phyloP scores from a whole-genome alignment of 2,329 filamentous ascomycete species.

The Ophiobolus disseminans region DNA sequence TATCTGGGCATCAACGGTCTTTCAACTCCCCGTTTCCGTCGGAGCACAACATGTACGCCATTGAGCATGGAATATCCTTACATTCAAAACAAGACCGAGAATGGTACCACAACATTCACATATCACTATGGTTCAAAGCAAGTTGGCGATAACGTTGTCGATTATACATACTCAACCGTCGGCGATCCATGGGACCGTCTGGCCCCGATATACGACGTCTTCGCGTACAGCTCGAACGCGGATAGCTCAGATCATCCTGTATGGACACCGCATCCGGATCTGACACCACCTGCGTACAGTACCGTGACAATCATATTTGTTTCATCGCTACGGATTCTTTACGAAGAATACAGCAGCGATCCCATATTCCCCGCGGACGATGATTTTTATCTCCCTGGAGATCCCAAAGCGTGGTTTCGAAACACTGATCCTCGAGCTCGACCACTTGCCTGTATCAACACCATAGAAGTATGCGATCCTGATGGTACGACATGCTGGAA shows the following conservation, averaged over 20 bases:
- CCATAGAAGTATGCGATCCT: constrained; percentile 2
- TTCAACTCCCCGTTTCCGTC: background rate
- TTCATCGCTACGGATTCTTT: constrained; percentile 2
- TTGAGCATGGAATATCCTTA: constrained; percentile 8
- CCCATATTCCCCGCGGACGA: constrained; percentile 4
- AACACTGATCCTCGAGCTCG: constrained; percentile 6
- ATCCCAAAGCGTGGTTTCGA: constrained; percentile 1
- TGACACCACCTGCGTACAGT: background rate
- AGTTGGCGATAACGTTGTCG: background rate
- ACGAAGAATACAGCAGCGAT: constrained; percentile 3
- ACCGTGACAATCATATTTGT: constrained; percentile 1
- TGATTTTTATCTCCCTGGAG: background rate
- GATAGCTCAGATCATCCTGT: background rate
- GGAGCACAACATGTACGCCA: constrained; percentile 3
- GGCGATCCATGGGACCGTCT: constrained; percentile 3
- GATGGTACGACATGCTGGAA: background rate
- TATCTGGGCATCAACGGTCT: constrained; percentile 7
- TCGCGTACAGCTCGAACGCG: constrained; percentile 2
- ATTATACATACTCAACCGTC: constrained; percentile 7
- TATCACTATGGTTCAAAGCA: constrained; percentile 8
- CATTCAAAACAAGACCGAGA: constrained; percentile 3
- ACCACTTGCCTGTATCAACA: constrained; percentile 4
- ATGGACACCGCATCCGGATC: constrained; percentile 2
- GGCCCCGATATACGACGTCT: constrained; percentile 8
- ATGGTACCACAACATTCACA: constrained; percentile 7